Evolutionary conservation across 2,329 filamentous ascomycete genomes (phyloP).

Genomic region (Colletotrichum liriopes): DNA sequence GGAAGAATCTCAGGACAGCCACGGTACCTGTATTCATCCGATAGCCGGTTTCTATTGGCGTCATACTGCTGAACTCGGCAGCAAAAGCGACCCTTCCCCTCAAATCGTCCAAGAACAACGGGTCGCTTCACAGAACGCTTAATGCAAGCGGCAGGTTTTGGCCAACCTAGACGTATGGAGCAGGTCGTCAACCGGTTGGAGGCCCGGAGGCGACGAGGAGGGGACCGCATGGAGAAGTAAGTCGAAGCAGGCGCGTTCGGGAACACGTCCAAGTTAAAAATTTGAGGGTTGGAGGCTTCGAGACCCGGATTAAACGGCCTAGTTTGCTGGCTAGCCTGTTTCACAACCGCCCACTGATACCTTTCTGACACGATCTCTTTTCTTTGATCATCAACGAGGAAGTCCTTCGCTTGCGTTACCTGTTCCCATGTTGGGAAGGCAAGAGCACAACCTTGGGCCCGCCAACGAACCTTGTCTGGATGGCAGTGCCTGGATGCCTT

Average conservation of each 20-base stretch:
- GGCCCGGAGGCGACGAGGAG: neutral
- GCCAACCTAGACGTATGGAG: conserved; percentile 5
- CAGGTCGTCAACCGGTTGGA: neutral
- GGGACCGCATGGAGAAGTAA: neutral
- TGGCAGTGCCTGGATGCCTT: neutral
- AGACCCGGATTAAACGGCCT: neutral
- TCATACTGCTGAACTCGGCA: neutral
- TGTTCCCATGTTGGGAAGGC: neutral
- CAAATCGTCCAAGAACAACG: conserved; percentile 1
- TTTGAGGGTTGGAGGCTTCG: neutral
- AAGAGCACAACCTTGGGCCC: neutral
- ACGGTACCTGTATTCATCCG: neutral
- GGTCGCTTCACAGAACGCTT: neutral
- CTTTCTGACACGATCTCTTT: neutral
- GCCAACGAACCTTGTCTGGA: neutral
- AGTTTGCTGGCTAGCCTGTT: too few relatives aligned
- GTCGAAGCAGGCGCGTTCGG: neutral
- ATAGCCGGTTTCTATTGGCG: neutral
- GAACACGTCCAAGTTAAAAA: neutral
- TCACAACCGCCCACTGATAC: neutral
- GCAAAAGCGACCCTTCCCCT: neutral
- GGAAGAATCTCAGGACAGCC: neutral
- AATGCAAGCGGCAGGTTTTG: neutral
- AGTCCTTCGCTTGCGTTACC: neutral
- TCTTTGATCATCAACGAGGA: neutral